Base-by-base conservation (phyloP, 257 asterid genomes). In the Solanum sitiens region DNA sequence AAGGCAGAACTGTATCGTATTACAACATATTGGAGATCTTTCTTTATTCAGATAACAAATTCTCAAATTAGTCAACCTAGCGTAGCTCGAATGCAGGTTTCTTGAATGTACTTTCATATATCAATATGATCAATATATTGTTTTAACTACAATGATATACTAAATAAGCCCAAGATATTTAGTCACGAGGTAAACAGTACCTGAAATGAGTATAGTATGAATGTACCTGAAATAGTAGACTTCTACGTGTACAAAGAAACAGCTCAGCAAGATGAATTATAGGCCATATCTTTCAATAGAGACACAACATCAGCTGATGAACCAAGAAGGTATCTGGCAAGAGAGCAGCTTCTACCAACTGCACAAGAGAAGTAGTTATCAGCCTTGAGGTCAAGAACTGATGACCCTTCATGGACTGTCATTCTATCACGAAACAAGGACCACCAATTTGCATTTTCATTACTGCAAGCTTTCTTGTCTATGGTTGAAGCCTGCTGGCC, bases 331-430 rank as follows among this genome's bases (percentile, higher is more conserved):
- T 96, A 96, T 65, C 98, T 89, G 3, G 99, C 98, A 14, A 83
- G 91, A 59, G 99, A 93, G 23, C 96, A 93, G 67, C 87, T 95
- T 76, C 98, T 89, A 72, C 99, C 98, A 18, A 94, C 98, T 2
- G 99, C 98, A 30, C 98, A 95, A 4, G 99, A 96, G 93, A 96
- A 95, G 92, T 96, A 96, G 71, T 95, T 96, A 7, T 95, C 98
- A 23, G 94, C 93, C 87, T 95, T 90, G 70, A 96, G 98, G 87
- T 96, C 98, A 86, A 95, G 98, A 91, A 96, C 98, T 4, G 98
- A 94, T 21, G 98, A 94, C 84, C 98, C 98, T 76, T 94, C 98
- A n/a, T 92, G 97, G 89, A 94, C 87, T 15, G 95, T 90, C 91
- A 92, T 91, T 87, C 83, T 90, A 86, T 94, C 95, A 4, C 91